Percentiles rank a stretch among this genome's conserved stretches.
These are phyloP conservation scores for Alternaria triticimaculans DNA, from an alignment of 2,329 filamentous ascomycete genomes.

Conservation along the genomic window DNA sequence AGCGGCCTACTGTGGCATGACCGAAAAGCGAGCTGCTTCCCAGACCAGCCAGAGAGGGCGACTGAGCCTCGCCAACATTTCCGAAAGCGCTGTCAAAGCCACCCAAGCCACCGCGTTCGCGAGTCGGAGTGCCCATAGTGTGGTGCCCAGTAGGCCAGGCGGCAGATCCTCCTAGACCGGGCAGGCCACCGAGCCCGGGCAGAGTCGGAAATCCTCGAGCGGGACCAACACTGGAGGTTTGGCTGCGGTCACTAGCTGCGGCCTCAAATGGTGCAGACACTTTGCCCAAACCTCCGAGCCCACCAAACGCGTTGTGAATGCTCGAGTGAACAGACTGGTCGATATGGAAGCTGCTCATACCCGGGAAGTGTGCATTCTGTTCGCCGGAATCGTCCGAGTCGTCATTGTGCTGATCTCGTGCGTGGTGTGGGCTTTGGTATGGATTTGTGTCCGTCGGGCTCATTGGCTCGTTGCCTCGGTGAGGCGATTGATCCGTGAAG, in stretches of 20 bases:
- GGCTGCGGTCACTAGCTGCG: constrained; percentile 85
- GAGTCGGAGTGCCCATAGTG: constrained; percentile 75
- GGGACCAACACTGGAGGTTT: constrained; percentile 86
- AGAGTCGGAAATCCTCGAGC: constrained; percentile 72
- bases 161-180: constrained; percentile 64
- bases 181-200: constrained; percentile 65
- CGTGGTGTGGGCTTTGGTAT: constrained; percentile 86
- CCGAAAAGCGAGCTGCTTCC: constrained; percentile 70
- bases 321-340: constrained; percentile 52
- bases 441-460: constrained; percentile 97
- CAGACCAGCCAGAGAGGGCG: constrained; percentile 71
- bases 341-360: constrained; percentile 61
- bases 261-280: constrained; percentile 53
- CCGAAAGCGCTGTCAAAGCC: constrained; percentile 68
- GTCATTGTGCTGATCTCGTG: constrained; percentile 69
- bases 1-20: constrained; percentile 71
- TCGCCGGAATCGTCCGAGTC: constrained; percentile 63
- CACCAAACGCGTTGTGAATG: constrained; percentile 59
- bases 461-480: constrained; percentile 69
- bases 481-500: constrained; percentile 62
- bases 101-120: constrained; percentile 64
- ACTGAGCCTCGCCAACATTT: constrained; percentile 78
- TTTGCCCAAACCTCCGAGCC: constrained; percentile 61
- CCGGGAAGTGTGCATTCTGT: constrained; percentile 58
- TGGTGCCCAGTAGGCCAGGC: constrained; percentile 71